Base-by-base conservation (phyloP, 1,139 yeast species). In the Nematodospora anomalae region DNA sequence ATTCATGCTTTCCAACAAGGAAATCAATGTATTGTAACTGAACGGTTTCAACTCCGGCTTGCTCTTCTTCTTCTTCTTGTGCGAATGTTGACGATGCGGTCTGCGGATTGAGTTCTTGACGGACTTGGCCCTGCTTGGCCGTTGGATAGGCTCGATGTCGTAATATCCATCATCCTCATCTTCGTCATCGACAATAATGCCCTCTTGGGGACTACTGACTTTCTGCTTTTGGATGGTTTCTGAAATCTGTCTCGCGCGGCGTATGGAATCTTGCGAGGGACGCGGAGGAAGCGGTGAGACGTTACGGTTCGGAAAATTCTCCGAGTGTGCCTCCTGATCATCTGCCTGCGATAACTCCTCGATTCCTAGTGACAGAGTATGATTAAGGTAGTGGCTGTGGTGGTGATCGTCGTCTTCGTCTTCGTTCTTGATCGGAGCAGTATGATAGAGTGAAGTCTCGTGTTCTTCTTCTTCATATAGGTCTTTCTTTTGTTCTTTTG, bases 1-100 rank as follows among this genome's bases (percentile, higher is more conserved):
- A 51, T 80, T 82, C 36, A 83, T 79, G 37, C 83, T 79, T 47
- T 76, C 80, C 33, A 80, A 58, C 31, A 81, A 60, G 36, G 74
- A 74, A 7, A 80, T 75, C 34, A 80, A 60, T 0, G 86, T 79
- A 32, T 73, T 73, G 46, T 78, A 75, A 7, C 80, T 75, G 45
- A 80, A 79, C 4, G 83, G 80, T 40, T 67, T 64, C 35, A 74
- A 57, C 24, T 48, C 55, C 3, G 44, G 33, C 14, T 40, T 46
- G 9, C 32, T 38, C n/a, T 21, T 28, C 16, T 18, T 28, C 35
- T 33, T 50, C 6, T 50, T 23, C 42, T 37, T 28, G 49, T 45
- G 34, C 50, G 55, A 12, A 16, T 29, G 12, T 14, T 35, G 18
- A n/a, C 30, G 32, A n/a, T 28, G 32, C 24, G 39, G 36, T n/a